Evolutionary conservation across 208 protist species (phyloP).

Genomic region (Tetramitus jugosus): DNA sequence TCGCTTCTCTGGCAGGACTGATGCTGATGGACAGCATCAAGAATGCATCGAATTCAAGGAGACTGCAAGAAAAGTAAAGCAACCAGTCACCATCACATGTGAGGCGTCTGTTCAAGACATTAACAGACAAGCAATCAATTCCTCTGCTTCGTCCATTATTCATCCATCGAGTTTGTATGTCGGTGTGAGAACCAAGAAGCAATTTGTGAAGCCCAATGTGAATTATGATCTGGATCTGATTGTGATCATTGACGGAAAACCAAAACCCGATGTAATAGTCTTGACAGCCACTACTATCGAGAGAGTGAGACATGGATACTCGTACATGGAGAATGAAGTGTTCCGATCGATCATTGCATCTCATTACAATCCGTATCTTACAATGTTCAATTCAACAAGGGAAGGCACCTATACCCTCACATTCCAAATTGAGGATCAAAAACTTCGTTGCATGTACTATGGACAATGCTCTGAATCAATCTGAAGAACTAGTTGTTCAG

Average conservation of each 20-base stretch:
- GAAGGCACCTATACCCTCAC: background rate
- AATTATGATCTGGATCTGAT: background rate
- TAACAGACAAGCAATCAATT: constrained; percentile 8
- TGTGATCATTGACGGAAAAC: background rate
- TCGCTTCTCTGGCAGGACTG: no score
- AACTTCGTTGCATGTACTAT: background rate
- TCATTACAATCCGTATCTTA: background rate
- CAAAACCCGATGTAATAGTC: background rate
- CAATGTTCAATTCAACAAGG: background rate
- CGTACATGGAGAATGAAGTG: no score
- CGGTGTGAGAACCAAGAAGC: background rate
- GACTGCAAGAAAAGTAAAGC: background rate
- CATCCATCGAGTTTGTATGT: constrained; percentile 17
- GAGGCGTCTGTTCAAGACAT: background rate
- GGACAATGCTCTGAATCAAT: background rate
- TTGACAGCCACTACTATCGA: background rate
- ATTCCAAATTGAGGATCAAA: background rate
- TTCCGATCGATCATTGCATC: background rate
- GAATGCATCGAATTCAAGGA: background rate
- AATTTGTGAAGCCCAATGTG: background rate
- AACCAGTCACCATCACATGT: background rate
- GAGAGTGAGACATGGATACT: no score
- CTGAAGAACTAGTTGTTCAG: constrained; percentile 2
- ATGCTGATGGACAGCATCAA: background rate
- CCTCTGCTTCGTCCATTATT: background rate